Evolutionary conservation across 495 filamentous ascomycete species (phyloP).

Genomic region (Aspergillus haitiensis): DNA sequence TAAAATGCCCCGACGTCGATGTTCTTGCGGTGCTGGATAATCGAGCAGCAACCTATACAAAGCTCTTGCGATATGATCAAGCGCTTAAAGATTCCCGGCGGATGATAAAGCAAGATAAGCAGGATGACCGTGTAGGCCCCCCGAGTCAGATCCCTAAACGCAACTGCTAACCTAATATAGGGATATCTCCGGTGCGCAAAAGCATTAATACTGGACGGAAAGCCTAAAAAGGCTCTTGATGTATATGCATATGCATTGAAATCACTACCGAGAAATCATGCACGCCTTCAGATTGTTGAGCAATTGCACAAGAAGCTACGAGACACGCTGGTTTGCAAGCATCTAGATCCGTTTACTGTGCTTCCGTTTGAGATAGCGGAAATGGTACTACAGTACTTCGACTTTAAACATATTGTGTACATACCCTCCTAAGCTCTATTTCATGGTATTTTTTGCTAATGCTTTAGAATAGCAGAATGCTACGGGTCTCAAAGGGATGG

Average conservation of each 20-base stretch:
- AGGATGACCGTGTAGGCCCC: slow-evolving; percentile 47
- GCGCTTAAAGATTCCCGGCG: slow-evolving; percentile 60
- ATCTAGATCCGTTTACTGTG: slow-evolving; percentile 46
- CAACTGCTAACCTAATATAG: slow-evolving; percentile 27
- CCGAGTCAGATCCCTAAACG: neutral
- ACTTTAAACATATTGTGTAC: slow-evolving; percentile 53
- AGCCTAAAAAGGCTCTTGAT: slow-evolving; percentile 52
- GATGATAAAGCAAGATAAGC: slow-evolving; percentile 56
- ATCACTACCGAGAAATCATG: slow-evolving; percentile 43
- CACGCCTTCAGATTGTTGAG: slow-evolving; percentile 44
- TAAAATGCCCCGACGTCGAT: slow-evolving; percentile 34
- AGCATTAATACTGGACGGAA: slow-evolving; percentile 56
- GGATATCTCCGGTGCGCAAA: slow-evolving; percentile 68
- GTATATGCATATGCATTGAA: slow-evolving; percentile 62
- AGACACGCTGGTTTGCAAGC: slow-evolving; percentile 31
- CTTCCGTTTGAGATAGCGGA: slow-evolving; percentile 51
- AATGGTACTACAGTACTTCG: slow-evolving; percentile 46
- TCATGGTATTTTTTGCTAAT: slow-evolving; percentile 4
- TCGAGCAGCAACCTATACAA: slow-evolving; percentile 60
- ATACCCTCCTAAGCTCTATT: slow-evolving; percentile 12
- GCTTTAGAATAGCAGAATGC: slow-evolving; percentile 36
- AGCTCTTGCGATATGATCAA: slow-evolving; percentile 51
- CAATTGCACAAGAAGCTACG: slow-evolving; percentile 47
- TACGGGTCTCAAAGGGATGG: slow-evolving; percentile 58
- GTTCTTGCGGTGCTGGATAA: slow-evolving; percentile 54